Percentiles rank a stretch among this genome's conserved stretches.
Evolutionary conservation across 2,329 filamentous ascomycete species (phyloP).

Genomic region (Alternaria triticina): DNA sequence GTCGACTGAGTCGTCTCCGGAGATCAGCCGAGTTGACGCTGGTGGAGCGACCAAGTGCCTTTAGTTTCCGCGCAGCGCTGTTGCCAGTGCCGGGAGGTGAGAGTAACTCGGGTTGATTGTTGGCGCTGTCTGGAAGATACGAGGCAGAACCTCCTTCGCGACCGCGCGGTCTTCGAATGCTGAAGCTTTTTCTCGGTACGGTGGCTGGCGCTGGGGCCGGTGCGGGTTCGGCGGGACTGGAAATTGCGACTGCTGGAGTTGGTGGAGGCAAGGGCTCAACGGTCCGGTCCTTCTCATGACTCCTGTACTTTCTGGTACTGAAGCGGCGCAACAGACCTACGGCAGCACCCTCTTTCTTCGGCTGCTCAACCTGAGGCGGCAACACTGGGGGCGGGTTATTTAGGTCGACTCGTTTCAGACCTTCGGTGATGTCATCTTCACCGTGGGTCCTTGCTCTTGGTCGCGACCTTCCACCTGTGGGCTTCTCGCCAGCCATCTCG

Average conservation of each 20-base stretch:
- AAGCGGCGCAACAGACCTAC: constrained; percentile 85
- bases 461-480: constrained; percentile 80
- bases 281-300: constrained; percentile 53
- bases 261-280: constrained; percentile 69
- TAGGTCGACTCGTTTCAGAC: constrained; percentile 69
- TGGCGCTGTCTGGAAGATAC: constrained; percentile 58
- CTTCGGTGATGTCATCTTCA: constrained; percentile 85
- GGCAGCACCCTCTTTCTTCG: constrained; percentile 86
- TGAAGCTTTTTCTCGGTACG: constrained; percentile 84
- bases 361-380: constrained; percentile 61
- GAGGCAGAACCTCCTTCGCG: constrained; percentile 58
- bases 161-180: constrained; percentile 70
- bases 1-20: constrained; percentile 66
- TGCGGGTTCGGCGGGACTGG: constrained; percentile 71
- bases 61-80: constrained; percentile 64
- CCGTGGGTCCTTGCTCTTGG: constrained; percentile 91
- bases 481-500: constrained; percentile 87
- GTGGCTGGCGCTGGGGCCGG: constrained; percentile 62
- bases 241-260: constrained; percentile 80
- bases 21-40: constrained; percentile 91
- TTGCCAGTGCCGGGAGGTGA: constrained; percentile 70
- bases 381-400: constrained; percentile 58
- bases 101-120: constrained; percentile 79
- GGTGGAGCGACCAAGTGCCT: constrained; percentile 81
- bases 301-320: constrained; percentile 81